A percentile compares a stretch with the other conserved stretches of the same genome.
Evolutionary conservation across 768 basidiomycete species (phyloP).

Genomic region (Lactarius hatsudake): DNA sequence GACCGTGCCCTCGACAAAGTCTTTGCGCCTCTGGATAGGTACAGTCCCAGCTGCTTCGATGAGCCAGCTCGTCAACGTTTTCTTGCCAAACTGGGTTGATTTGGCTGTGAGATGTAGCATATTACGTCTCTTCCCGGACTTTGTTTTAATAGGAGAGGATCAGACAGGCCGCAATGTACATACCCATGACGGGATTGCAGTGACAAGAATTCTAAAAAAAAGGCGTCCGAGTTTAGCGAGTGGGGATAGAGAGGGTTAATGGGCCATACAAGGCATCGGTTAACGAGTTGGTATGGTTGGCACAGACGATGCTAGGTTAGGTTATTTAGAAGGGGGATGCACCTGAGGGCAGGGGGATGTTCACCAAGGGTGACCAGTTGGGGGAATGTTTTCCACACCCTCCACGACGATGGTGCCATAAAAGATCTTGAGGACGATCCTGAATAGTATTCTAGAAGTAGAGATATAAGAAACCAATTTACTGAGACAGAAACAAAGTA

Average conservation of each 20-base stretch:
- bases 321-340: background rate
- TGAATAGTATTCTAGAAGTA: slow-evolving; percentile 57
- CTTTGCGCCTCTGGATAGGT: slow-evolving; percentile 75
- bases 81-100: slow-evolving; percentile 78
- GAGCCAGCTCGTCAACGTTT: slow-evolving; percentile 86
- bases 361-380: slow-evolving; percentile 73
- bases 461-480: background rate
- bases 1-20: slow-evolving; percentile 49
- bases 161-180: slow-evolving; percentile 22
- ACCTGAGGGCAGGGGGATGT: slow-evolving; percentile 20
- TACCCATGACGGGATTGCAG: slow-evolving; percentile 69
- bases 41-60: slow-evolving; percentile 87
- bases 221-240: slow-evolving; percentile 1
- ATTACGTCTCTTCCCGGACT: slow-evolving; percentile 56
- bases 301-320: slow-evolving; percentile 67
- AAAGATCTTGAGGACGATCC: slow-evolving; percentile 86
- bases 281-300: slow-evolving; percentile 84
- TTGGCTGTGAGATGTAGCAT: slow-evolving; percentile 87
- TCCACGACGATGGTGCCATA: slow-evolving; percentile 88
- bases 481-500: slow-evolving; percentile 30
- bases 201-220: slow-evolving; percentile 60
- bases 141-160: slow-evolving; percentile 10
- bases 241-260: background rate
- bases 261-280: slow-evolving; percentile 77
- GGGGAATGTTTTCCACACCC: slow-evolving; percentile 66